A percentile compares a stretch with the other conserved stretches of the same genome.
Conservation (phyloP, 139 green algal genomes). For the Mychonastes homosphaera region DNA sequence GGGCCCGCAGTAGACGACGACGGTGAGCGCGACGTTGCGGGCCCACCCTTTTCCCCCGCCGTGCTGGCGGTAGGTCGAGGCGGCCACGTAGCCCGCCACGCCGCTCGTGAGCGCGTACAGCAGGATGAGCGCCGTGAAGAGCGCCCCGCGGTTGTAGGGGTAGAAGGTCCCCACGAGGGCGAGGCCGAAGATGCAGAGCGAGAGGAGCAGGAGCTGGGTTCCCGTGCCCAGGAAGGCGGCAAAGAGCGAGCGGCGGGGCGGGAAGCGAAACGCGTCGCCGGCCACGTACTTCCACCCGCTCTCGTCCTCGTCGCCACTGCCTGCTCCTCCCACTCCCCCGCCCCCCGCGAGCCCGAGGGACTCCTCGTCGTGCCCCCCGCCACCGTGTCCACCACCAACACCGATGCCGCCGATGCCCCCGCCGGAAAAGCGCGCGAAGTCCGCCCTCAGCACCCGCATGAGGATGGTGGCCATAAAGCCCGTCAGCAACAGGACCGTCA, state of each 20-base stretch:
- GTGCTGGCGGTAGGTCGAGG: constrained; percentile 57
- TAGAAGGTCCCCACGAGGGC: constrained; percentile 80
- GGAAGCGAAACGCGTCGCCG: constrained; percentile 87
- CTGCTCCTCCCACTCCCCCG: no score
- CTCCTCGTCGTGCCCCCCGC: background rate
- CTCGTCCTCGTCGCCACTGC: constrained; percentile 57
- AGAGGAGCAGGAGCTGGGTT: constrained; percentile 36
- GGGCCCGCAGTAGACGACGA: constrained; percentile 63
- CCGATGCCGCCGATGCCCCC: background rate
- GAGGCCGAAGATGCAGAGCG: constrained; percentile 26
- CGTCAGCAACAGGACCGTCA: background rate
- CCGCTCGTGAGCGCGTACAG: constrained; percentile 74
- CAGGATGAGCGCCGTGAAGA: constrained; percentile 76
- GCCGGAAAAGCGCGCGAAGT: constrained; percentile 41
- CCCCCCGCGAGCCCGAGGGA: no score
- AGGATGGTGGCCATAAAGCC: constrained; percentile 85
- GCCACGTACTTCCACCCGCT: constrained; percentile 86
- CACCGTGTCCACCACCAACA: background rate
- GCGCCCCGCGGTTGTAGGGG: constrained; percentile 85
- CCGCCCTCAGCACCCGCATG: constrained; percentile 73
- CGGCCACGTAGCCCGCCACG: constrained; percentile 68
- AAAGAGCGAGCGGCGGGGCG: constrained; percentile 61
- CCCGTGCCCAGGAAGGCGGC: constrained; percentile 72
- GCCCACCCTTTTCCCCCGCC: constrained; percentile 42
- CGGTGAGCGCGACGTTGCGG: constrained; percentile 62